Evolutionary conservation across 352 stramenopile species (phyloP), one percentile per base, ranked within the genome.

Genomic region (Phytophthora cactorum): DNA sequence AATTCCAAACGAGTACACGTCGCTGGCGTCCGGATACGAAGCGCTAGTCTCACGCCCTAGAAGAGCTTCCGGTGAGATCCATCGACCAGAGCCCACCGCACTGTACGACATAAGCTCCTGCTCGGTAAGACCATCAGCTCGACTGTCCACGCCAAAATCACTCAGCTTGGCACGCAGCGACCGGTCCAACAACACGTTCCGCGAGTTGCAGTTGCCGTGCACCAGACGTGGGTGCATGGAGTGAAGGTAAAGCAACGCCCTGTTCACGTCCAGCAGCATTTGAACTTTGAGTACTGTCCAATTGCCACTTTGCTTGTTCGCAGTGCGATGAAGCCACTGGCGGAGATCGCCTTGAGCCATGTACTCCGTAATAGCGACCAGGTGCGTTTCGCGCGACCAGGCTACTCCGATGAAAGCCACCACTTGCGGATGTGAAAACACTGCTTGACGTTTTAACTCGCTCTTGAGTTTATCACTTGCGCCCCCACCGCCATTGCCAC

Each of bases 281-380:
- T 89, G 76, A 34, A 89, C 32, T 70, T 91, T 91, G 8, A 44
- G 50, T 2, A 81, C 63, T 1, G 74, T 75, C 82, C 80, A 91
- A n/a, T 72, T 74, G 27, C 82, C 80, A 15, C 68, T 66, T 36
- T 85, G 68, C 9, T 72, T 73, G 22, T 43, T 50, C 5, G 72
- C 59, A 29, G 69, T 86, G 46, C 77, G 79, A 57, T 88, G 83
- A 53, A 93, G 79, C 73, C 80, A 87, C n/a, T 88, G 82, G 1
- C 85, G 80, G 28, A 93, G 67, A 50, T 93, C 82, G 9, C 86
- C 83, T 63, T 81, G 69, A 25, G 77, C 57, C 83, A 92, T 87
- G 68, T 91, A 92, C 75, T 92, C 82, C 8, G 81, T 92, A 29
- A 94, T 66, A 22, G 79, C 81, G 2, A 87, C 68, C n/a, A 94